Conservation (phyloP, 345 rosid genomes). For the Lepidium sativum region DNA sequence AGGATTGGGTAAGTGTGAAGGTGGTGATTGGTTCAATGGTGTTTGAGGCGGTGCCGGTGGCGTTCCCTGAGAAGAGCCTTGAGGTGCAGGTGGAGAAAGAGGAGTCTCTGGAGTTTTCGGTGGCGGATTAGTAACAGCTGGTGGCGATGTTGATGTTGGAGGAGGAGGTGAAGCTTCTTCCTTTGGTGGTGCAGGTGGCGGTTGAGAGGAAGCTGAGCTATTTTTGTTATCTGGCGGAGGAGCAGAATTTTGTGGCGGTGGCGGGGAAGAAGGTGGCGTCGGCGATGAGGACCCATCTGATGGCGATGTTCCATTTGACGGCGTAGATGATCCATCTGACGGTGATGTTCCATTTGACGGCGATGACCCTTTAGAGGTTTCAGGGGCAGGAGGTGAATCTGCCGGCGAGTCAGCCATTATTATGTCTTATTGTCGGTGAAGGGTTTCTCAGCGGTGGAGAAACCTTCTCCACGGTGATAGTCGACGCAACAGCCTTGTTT, state of each 20-base stretch:
- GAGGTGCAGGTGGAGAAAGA: slow-evolving; percentile 24
- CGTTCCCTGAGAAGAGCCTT: slow-evolving; percentile 1
- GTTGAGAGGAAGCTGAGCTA: slow-evolving; percentile 6
- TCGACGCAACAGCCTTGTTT: slow-evolving; percentile 8
- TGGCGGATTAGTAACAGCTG: slow-evolving; percentile 10
- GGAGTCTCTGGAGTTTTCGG: slow-evolving; percentile 18
- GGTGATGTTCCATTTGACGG: slow-evolving; percentile 7
- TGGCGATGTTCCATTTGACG: slow-evolving; percentile 6
- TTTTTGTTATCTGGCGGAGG: slow-evolving; percentile 2
- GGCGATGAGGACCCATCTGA: slow-evolving; percentile 1
- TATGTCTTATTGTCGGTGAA: background rate
- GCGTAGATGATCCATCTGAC: background rate
- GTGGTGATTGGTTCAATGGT: slow-evolving; percentile 14
- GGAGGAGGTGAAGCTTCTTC: slow-evolving; percentile 25
- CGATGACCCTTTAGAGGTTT: background rate
- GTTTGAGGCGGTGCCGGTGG: slow-evolving; percentile 24
- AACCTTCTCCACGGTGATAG: slow-evolving; percentile 19
- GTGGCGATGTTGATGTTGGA: background rate
- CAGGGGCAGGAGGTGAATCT: slow-evolving; percentile 23
- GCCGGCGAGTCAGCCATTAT: slow-evolving; percentile 26
- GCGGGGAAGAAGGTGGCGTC: slow-evolving; percentile 1
- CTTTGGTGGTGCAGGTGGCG: slow-evolving; percentile 20
- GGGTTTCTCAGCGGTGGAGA: slow-evolving; percentile 28
- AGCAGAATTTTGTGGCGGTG: slow-evolving; percentile 15
- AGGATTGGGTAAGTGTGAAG: slow-evolving; percentile 19